phyloP scores from a whole-genome alignment of 495 filamentous ascomycete species.

The Viridothelium virens region DNA sequence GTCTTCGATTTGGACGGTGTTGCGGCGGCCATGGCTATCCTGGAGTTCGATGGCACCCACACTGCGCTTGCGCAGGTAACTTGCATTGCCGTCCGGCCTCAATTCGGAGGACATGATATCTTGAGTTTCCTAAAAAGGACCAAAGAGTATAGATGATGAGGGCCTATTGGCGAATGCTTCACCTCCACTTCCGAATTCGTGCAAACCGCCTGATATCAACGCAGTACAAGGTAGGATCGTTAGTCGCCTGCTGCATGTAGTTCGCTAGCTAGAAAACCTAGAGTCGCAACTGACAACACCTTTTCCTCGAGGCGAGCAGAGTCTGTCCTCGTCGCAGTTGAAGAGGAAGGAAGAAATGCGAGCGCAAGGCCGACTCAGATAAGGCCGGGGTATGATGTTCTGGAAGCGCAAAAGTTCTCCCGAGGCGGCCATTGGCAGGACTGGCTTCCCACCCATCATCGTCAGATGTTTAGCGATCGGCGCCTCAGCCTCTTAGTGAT shows the following conservation, averaged over 20 bases:
- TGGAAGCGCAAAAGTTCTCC: slow-evolving; percentile 7
- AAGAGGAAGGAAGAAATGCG: background rate
- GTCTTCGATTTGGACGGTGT: slow-evolving; percentile 21
- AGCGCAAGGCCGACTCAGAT: background rate
- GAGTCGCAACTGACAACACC: background rate
- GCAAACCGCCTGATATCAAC: slow-evolving; percentile 41
- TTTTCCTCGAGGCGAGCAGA: background rate
- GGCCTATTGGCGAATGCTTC: slow-evolving; percentile 49
- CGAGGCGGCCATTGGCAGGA: background rate
- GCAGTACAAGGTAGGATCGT: slow-evolving; percentile 7
- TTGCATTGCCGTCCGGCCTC: background rate
- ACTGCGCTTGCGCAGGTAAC: slow-evolving; percentile 15
- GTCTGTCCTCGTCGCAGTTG: background rate
- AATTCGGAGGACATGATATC: background rate
- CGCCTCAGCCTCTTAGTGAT: too few species aligned
- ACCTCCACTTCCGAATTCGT: slow-evolving; percentile 77
- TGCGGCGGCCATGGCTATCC: slow-evolving; percentile 14
- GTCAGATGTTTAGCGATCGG: too few species aligned
- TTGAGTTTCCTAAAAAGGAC: background rate
- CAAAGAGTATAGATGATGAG: background rate
- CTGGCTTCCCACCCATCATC: too few species aligned
- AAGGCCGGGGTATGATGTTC: slow-evolving; percentile 1
- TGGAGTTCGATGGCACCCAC: slow-evolving; percentile 19
- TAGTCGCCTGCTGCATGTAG: slow-evolving; percentile 8
- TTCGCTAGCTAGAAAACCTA: background rate